Conservation (phyloP, 768 basidiomycete species). For the Lactifluus piperatus region DNA sequence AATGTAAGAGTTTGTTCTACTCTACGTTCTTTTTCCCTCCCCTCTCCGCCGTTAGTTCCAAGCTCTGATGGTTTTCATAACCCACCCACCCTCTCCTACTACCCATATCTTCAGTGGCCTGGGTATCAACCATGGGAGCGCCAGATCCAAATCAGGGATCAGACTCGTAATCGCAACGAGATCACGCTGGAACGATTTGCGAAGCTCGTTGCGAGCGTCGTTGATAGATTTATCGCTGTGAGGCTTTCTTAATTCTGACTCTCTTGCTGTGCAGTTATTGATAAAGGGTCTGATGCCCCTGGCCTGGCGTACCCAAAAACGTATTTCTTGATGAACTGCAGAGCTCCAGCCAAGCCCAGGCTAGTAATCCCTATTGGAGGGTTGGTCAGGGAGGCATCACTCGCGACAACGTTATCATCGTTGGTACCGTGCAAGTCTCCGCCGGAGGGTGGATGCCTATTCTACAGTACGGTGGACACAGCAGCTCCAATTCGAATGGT, state of each 20-base stretch:
- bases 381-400: slow-evolving; percentile 1
- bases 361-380: no score
- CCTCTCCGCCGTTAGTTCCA: not conserved
- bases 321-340: no score
- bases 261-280: not conserved
- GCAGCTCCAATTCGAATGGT: not conserved
- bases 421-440: slow-evolving; percentile 16
- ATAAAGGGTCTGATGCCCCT: not conserved
- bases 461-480: not conserved
- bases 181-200: slow-evolving; percentile 16
- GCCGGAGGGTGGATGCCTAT: slow-evolving; percentile 19
- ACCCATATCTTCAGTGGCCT: slow-evolving; percentile 14
- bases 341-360: no score
- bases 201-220: slow-evolving; percentile 11
- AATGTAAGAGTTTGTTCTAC: not conserved
- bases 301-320: not conserved
- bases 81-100: no score
- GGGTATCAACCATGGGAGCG: slow-evolving; percentile 14
- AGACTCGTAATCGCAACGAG: slow-evolving; percentile 14
- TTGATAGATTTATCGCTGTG: slow-evolving; percentile 17
- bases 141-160: slow-evolving; percentile 17
- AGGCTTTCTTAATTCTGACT: not conserved
- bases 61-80: not conserved
- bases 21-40: not conserved
- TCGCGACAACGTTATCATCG: slow-evolving; percentile 2